Percentiles rank a stretch among this genome's conserved stretches.
These are phyloP conservation scores for Phaeophleospora eucalypticola DNA, from an alignment of 2,329 filamentous ascomycete genomes.

Conservation along the genomic window DNA sequence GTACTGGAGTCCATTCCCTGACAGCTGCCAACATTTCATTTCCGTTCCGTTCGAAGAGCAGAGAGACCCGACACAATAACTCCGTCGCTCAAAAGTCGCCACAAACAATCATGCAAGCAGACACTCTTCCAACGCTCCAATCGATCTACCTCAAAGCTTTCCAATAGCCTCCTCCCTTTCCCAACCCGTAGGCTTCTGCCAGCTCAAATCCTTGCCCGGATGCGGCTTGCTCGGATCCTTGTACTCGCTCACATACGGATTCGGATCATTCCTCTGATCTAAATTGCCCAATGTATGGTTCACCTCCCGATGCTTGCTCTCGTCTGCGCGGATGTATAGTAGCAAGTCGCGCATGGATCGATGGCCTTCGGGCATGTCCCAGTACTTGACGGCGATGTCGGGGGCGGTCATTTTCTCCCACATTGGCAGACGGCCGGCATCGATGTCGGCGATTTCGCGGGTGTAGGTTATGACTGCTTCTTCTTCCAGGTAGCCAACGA, in stretches of 20 bases:
- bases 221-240: conserved; percentile 64
- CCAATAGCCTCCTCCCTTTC: conserved; percentile 74
- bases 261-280: conserved; percentile 79
- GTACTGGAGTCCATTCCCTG: too few relatives aligned
- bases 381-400: conserved; percentile 86
- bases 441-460: conserved; percentile 79
- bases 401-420: conserved; percentile 79
- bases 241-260: conserved; percentile 84
- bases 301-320: conserved; percentile 76
- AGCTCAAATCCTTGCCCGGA: conserved; percentile 63
- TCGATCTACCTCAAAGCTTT: conserved; percentile 14
- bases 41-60: too few relatives aligned
- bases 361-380: conserved; percentile 83
- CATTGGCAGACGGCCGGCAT: conserved; percentile 73
- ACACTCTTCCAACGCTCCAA: too few relatives aligned
- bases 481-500: conserved; percentile 95
- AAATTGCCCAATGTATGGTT: conserved; percentile 94
- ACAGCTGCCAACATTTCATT: too few relatives aligned
- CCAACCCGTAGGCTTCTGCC: conserved; percentile 69
- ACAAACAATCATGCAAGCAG: too few relatives aligned
- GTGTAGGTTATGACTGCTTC: conserved; percentile 96
- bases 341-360: conserved; percentile 82
- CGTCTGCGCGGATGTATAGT: conserved; percentile 83
- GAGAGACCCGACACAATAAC: too few relatives aligned
- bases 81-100: too few relatives aligned